Conservation (phyloP, 805 yeast genomes). For the Pichia rugopelliculosa region DNA sequence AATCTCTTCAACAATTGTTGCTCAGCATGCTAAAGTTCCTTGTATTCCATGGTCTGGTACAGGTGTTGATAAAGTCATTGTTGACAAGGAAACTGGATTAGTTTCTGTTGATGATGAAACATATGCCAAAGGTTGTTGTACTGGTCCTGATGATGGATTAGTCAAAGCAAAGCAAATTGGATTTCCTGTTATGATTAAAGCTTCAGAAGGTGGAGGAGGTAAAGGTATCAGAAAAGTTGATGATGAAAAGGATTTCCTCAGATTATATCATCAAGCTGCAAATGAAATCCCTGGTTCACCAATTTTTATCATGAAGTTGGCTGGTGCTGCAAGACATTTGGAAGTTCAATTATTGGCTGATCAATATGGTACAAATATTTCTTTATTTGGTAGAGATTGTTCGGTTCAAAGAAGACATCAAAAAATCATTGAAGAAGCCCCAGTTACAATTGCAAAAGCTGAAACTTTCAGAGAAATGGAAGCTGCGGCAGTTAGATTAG, state of each 20-base stretch:
- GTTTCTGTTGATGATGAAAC: slow-evolving; percentile 84
- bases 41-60: slow-evolving; percentile 99
- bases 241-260: slow-evolving; percentile 63
- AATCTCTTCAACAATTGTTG: slow-evolving; percentile 95
- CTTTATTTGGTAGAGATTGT: slow-evolving; percentile 97
- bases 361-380: slow-evolving; percentile 96
- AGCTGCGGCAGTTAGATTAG: slow-evolving; percentile 94
- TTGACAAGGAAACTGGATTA: slow-evolving; percentile 63
- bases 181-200: slow-evolving; percentile 98
- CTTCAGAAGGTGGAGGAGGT: slow-evolving; percentile 99
- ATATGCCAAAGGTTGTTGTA: slow-evolving; percentile 84
- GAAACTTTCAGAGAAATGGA: slow-evolving; percentile 90
- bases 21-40: slow-evolving; percentile 97
- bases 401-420: slow-evolving; percentile 99
- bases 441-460: slow-evolving; percentile 87
- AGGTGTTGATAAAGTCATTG: slow-evolving; percentile 75
- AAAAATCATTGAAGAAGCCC: slow-evolving; percentile 98
- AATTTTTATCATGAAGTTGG: slow-evolving; percentile 93
- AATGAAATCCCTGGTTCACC: slow-evolving; percentile 99
- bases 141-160: slow-evolving; percentile 82
- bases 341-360: slow-evolving; percentile 97
- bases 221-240: slow-evolving; percentile 98
- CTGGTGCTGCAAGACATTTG: slow-evolving; percentile 95
- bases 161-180: slow-evolving; percentile 81
- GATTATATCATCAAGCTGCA: slow-evolving; percentile 87